Percentiles rank a stretch among this genome's conserved stretches.
phyloP scores from a whole-genome alignment of 169 alveolate species.

The Pseudocohnilembus persalinus region DNA sequence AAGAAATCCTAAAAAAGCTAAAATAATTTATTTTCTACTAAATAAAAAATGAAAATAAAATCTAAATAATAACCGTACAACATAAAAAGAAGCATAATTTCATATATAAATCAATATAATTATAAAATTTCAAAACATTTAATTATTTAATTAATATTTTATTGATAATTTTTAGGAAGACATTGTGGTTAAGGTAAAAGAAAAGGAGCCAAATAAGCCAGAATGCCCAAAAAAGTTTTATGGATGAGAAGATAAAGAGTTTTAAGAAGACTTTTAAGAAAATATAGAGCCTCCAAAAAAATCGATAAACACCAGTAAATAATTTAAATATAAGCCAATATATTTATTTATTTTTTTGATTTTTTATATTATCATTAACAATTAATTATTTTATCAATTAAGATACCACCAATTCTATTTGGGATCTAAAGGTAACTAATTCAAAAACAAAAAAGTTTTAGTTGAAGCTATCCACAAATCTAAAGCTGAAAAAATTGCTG shows the following conservation, averaged over 20 bases:
- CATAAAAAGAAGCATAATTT: too few species aligned
- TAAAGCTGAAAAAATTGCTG: conserved; percentile 89
- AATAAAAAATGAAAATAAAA: too few species aligned
- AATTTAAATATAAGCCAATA: background rate
- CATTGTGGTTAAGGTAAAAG: conserved; percentile 98
- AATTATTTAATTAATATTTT: background rate
- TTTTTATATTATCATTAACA: conserved; percentile 77
- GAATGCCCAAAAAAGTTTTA: conserved; percentile 96
- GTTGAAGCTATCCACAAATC: conserved; percentile 96
- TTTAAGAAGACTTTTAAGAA: conserved; percentile 95
- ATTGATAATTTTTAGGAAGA: conserved; percentile 70
- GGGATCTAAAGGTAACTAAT: conserved; percentile 98
- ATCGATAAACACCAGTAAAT: conserved; percentile 82
- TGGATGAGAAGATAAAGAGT: conserved; percentile 99
- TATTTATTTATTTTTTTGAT: too few species aligned
- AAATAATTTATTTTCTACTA: too few species aligned
- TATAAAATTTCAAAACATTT: too few species aligned
- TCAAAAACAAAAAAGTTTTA: conserved; percentile 97
- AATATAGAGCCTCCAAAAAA: conserved; percentile 95
- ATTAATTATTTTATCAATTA: background rate
- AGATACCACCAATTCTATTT: conserved; percentile 96
- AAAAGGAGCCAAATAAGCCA: conserved; percentile 96
- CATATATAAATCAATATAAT: too few species aligned
- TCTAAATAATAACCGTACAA: too few species aligned
- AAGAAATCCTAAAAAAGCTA: too few species aligned